These are phyloP conservation scores for Bruguiera gymnorhiza DNA, from an alignment of 345 rosid genomes.

Conservation along the genomic window DNA sequence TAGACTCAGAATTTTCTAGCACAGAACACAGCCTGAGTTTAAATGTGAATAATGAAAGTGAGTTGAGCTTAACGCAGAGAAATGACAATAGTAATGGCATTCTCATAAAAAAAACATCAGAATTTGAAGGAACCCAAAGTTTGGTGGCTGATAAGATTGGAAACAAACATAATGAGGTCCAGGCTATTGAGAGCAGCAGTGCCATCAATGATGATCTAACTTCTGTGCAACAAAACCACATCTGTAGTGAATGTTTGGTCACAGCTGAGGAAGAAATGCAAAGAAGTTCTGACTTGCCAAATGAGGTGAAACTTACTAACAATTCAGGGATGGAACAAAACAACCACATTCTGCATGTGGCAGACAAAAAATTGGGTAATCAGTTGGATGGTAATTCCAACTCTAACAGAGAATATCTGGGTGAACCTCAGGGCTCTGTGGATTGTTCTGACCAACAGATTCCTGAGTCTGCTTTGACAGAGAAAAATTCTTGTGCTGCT, in stretches of 20 bases:
- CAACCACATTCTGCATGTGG: conserved; percentile 33
- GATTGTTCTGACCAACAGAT: conserved; percentile 32
- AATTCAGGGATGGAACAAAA: conserved; percentile 36
- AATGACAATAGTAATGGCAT: conserved; percentile 43
- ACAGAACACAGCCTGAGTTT: conserved; percentile 45
- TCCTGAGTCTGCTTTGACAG: conserved; percentile 23
- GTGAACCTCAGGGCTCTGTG: conserved; percentile 30
- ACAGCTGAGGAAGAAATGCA: conserved; percentile 45
- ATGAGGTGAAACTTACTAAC: conserved; percentile 40
- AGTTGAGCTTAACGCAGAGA: conserved; percentile 34
- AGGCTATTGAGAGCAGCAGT: conserved; percentile 29
- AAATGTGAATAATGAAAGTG: conserved; percentile 53
- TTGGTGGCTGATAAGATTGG: conserved; percentile 40
- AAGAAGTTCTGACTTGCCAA: conserved; percentile 38
- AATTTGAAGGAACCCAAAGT: conserved; percentile 39
- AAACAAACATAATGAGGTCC: conserved; percentile 42
- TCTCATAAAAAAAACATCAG: conserved; percentile 33
- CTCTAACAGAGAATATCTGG: conserved; percentile 31
- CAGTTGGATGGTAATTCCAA: conserved; percentile 30
- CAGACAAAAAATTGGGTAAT: conserved; percentile 31
- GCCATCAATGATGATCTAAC: conserved; percentile 26
- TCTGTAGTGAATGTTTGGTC: conserved; percentile 24
- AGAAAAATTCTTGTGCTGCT: conserved; percentile 28
- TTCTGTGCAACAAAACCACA: conserved; percentile 26
- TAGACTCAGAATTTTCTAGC: conserved; percentile 68